Percentiles rank a stretch among this genome's conserved stretches.
Conservation (phyloP, 768 basidiomycete genomes). For the Hygrocybe punicea region DNA sequence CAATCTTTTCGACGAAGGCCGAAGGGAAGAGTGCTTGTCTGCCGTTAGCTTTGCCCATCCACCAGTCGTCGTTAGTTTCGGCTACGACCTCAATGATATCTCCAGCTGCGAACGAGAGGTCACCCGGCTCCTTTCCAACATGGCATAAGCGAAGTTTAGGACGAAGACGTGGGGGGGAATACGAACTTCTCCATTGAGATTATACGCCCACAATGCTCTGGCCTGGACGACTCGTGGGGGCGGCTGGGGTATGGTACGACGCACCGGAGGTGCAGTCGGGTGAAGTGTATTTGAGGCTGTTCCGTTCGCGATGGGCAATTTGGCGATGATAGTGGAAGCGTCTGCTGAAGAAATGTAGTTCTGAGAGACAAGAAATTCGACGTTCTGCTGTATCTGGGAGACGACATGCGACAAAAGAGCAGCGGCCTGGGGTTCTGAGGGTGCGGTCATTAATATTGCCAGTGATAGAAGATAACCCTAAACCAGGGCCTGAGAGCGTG, state of each 20-base stretch:
- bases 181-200: constrained; percentile 52
- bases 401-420: constrained; percentile 54
- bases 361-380: constrained; percentile 53
- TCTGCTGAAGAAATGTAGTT: constrained; percentile 46
- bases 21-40: constrained; percentile 72
- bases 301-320: constrained; percentile 27
- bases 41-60: constrained; percentile 67
- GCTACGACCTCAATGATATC: constrained; percentile 71
- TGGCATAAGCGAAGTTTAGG: constrained; percentile 1
- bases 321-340: constrained; percentile 44
- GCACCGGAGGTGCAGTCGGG: constrained; percentile 2
- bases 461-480: too few species aligned
- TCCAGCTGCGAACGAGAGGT: constrained; percentile 69
- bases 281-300: constrained; percentile 6
- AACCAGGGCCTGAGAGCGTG: too few species aligned
- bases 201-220: constrained; percentile 62
- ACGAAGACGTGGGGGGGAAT: not conserved
- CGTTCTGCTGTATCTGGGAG: constrained; percentile 51
- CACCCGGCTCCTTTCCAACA: constrained; percentile 56
- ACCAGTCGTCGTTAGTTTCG: constrained; percentile 82
- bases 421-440: constrained; percentile 10
- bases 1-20: constrained; percentile 61
- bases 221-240: constrained; percentile 35
- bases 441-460: constrained; percentile 13
- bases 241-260: constrained; percentile 10